Conservation (phyloP, 2,329 filamentous ascomycete species). For the Fonsecaea multimorphosa region DNA sequence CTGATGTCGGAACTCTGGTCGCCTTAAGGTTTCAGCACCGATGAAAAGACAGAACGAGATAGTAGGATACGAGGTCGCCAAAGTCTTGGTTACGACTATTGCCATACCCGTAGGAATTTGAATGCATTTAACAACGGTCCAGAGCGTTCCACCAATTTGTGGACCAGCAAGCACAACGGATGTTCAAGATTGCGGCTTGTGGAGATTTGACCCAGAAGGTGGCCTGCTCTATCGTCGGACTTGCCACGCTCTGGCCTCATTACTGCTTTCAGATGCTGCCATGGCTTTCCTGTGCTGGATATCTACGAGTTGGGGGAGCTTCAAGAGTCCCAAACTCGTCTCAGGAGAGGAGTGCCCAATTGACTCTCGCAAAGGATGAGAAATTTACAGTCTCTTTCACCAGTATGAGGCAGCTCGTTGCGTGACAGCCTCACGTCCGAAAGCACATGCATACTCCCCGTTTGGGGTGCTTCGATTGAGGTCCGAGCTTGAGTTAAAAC, state of each 20-base stretch:
- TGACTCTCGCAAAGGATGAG: neutral
- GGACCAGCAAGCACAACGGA: neutral
- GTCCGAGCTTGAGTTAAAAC: neutral
- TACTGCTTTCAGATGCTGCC: neutral
- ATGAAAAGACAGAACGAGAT: neutral
- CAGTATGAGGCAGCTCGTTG: neutral
- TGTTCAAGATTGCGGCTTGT: neutral
- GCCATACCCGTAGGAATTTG: neutral
- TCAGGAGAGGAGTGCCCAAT: neutral
- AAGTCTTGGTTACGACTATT: neutral
- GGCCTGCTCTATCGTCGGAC: neutral
- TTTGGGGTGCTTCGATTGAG: neutral
- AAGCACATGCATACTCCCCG: neutral
- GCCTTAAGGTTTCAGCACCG: constrained; percentile 8
- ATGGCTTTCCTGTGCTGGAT: neutral
- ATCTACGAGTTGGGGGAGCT: neutral
- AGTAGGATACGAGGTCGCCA: neutral
- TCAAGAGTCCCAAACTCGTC: neutral
- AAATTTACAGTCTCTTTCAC: neutral
- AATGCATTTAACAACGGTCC: neutral
- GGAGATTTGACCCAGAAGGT: constrained; percentile 6
- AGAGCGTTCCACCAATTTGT: constrained; percentile 9
- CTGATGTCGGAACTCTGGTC: constrained; percentile 11
- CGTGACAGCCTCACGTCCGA: neutral
- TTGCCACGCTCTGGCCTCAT: neutral